Evolutionary conservation across 768 basidiomycete species (phyloP).

Genomic region (Russula compacta): DNA sequence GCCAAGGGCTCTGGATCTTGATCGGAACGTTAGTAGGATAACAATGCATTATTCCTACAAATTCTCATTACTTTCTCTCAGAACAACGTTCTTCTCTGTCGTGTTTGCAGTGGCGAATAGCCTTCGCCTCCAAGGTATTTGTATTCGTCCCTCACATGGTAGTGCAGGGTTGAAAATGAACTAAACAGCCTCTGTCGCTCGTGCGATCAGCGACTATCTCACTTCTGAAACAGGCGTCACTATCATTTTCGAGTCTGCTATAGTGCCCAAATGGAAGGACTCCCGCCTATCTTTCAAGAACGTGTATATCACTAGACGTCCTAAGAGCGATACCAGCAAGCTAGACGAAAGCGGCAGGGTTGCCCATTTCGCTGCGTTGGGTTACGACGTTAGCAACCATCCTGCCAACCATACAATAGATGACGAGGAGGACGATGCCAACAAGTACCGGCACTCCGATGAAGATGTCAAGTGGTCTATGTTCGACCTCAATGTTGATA

Average conservation of each 20-base stretch:
- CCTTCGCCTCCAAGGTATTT: slow-evolving; percentile 66
- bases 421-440: slow-evolving; percentile 41
- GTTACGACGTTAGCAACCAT: slow-evolving; percentile 72
- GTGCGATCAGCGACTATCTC: slow-evolving; percentile 83
- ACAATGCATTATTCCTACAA: not conserved
- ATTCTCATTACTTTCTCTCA: slow-evolving; percentile 22
- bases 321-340: slow-evolving; percentile 23
- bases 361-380: slow-evolving; percentile 46
- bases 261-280: slow-evolving; percentile 96
- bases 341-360: slow-evolving; percentile 23
- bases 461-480: slow-evolving; percentile 73
- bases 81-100: slow-evolving; percentile 94
- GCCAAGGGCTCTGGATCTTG: slow-evolving; percentile 92
- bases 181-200: slow-evolving; percentile 67
- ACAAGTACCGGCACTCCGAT: slow-evolving; percentile 27
- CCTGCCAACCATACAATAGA: slow-evolving; percentile 60
- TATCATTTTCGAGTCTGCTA: slow-evolving; percentile 94
- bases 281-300: slow-evolving; percentile 95
- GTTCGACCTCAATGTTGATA: slow-evolving; percentile 90
- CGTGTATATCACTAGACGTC: slow-evolving; percentile 85
- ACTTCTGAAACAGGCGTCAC: slow-evolving; percentile 90
- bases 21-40: slow-evolving; percentile 70
- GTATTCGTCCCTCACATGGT: not conserved
- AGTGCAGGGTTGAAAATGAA: not conserved
- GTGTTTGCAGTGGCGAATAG: slow-evolving; percentile 86